Evolutionary conservation across 1,284 basidiomycete genomes (phyloP), one percentile per base, ranked within the genome.

Genomic region (Inonotus obliquus): DNA sequence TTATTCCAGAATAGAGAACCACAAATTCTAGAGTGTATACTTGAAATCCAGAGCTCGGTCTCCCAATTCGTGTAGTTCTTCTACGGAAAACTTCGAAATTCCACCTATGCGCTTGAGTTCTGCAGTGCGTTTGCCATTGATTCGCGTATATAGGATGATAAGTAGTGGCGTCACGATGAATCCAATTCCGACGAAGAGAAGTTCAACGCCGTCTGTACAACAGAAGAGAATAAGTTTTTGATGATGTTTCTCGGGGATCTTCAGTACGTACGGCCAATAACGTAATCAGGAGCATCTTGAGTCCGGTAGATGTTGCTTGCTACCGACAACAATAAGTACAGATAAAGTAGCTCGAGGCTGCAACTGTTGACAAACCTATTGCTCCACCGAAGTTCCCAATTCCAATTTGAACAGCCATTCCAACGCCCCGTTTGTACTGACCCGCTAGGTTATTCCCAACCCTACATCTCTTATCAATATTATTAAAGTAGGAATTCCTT

Each of bases 171-270:
- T 68, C 51, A 69, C 68, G 39, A 87, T 75, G 66, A 87, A 75
- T 0, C 88, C 87, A 47, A 89, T 81, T 2, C 79, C 81, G 32
- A 87, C 77, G 63, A 89, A 86, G 78, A 86, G 86, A 37, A 90
- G 70, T 69, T 86, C 84, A n/a, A 87, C 62, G 1, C 74, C 84
- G 68, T 88, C 86, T 88, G 62, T 45, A 61, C 11, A 29, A 51
- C 29, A 59, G 52, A 41, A 32, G 5, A 1, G 5, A n/a, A 54
- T 57, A 19, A 44, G 14, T 5, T 9, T 21, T 29, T 6, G 25
- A 27, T 14, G 19, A 13, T 13, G 13, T 19, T 1, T 9, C 13
- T 17, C 4, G 4, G 9, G 9, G 9, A 9, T 32, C 9, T 32
- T 9, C 9, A 49, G 13, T 21, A 74, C 81, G 54, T 64, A 86